Evolutionary conservation across 1,139 yeast genomes (phyloP), one percentile per base, ranked within the genome.

Genomic region (Pichia sp.): DNA sequence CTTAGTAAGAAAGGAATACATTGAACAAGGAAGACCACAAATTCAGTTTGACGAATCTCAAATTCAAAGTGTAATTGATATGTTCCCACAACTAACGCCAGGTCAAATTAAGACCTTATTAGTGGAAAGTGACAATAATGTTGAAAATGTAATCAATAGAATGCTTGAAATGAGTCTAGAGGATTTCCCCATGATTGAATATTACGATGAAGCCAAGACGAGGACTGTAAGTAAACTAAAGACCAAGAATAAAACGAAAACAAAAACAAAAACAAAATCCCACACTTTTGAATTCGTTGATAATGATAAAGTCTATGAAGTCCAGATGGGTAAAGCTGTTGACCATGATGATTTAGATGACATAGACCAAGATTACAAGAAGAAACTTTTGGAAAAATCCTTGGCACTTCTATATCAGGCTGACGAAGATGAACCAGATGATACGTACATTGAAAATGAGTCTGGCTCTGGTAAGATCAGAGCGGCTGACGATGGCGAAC

Each of bases 391-490:
- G 35, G 67, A 73, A 9, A 74, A 80, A 36, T 89, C 93, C 0
- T 64, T 85, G 49, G 63, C 76, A 41, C 60, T 81, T 50, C 64
- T 84, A 46, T 80, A 83, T 52, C 84, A 80, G 37, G 72, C 77
- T 18, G 91, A 83, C 47, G 95, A 84, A 52, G 79, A 74, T 53
- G 94, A 84, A 50, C 79, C 84, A 3, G 96, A 85, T 57, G 95
- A 86, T 52, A 84, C 94, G 0, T 85, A 85, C 55, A 82, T 76
- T 40, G 94, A 82, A 34, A 82, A 81, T 28, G 93, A 81, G 44
- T 56, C 57, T 41, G 64, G 71, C 5, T 58, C 64, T 5, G 68
- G 71, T 0, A 51, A 54, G 12, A 30, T 14, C 24, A 34, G 22
- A 31, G 35, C n/a, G 5, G 36, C 19, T 6, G 28, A 30, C 12